A percentile compares a stretch with the other conserved stretches of the same genome.
phyloP scores from a whole-genome alignment of 306 rosid species.

The Vicia faba region DNA sequence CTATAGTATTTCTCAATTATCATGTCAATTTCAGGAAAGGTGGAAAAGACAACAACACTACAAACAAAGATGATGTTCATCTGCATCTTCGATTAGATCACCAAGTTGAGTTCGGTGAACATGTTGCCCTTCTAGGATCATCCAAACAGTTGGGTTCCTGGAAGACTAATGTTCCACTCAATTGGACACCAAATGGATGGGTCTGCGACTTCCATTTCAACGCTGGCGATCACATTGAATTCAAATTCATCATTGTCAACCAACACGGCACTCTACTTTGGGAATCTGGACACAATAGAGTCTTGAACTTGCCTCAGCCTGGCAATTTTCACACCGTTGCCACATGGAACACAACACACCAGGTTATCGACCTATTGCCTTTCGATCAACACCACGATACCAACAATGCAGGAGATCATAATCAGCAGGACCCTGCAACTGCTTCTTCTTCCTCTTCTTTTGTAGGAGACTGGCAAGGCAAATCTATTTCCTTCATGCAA shows the following conservation, averaged over 20 bases:
- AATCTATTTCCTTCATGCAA: conserved; percentile 65
- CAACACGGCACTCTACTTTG: conserved; percentile 52
- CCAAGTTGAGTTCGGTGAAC: conserved; percentile 86
- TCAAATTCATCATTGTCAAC: conserved; percentile 57
- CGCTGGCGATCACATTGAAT: conserved; percentile 62
- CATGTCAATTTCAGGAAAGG: too few species aligned
- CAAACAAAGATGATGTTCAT: conserved; percentile 47
- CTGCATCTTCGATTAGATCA: conserved; percentile 65
- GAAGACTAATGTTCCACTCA: conserved; percentile 61
- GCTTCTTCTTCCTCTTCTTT: conserved; percentile 48
- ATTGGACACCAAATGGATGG: conserved; percentile 85
- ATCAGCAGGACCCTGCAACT: not conserved
- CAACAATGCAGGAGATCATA: not conserved
- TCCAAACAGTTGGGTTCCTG: conserved; percentile 75
- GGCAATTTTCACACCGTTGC: conserved; percentile 63
- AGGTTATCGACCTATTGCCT: conserved; percentile 52
- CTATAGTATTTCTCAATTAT: not conserved
- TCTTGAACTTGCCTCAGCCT: conserved; percentile 53
- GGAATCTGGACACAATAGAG: conserved; percentile 80
- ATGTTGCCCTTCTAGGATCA: conserved; percentile 75
- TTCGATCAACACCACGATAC: conserved; percentile 31
- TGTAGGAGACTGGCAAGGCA: conserved; percentile 95
- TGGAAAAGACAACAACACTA: conserved; percentile 18
- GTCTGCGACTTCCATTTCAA: conserved; percentile 58
- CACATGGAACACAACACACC: conserved; percentile 62